These are phyloP conservation scores for Auriculariales sp. DNA, from an alignment of 768 basidiomycete species.

Conservation along the genomic window DNA sequence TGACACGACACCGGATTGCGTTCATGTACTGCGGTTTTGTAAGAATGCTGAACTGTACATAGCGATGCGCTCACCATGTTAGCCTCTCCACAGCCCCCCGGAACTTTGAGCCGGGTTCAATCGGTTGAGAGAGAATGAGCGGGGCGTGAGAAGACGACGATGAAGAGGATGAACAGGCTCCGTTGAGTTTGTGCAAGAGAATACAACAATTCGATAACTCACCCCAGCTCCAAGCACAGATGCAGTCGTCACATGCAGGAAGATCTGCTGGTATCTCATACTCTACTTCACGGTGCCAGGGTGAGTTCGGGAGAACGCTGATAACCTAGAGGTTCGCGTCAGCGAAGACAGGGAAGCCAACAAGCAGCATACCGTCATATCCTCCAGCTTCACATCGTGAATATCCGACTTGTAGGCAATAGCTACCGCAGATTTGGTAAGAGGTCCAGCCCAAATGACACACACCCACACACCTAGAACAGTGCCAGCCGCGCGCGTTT, in stretches of 20 bases:
- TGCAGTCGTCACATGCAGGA: conserved; percentile 3
- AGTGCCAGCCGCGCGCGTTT: background rate
- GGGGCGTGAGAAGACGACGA: background rate
- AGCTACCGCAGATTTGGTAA: background rate
- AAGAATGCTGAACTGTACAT: no score
- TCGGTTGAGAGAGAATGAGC: no score
- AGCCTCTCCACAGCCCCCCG: no score
- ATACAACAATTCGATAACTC: background rate
- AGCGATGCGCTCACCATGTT: no score
- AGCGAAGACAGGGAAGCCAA: no score
- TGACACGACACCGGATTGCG: background rate
- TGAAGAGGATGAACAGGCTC: background rate
- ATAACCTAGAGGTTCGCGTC: no score
- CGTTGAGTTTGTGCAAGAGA: no score
- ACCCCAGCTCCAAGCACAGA: conserved; percentile 4
- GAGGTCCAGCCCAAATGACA: background rate
- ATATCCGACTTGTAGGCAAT: background rate
- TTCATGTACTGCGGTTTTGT: background rate
- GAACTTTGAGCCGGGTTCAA: no score
- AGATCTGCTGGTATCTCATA: conserved; percentile 4
- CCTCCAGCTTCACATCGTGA: background rate
- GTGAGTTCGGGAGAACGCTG: background rate
- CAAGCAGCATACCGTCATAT: no score
- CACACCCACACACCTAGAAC: background rate
- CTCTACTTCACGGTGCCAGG: conserved; percentile 1